Conservation (phyloP, 2,329 filamentous ascomycete genomes). For the Fusarium sp. region DNA sequence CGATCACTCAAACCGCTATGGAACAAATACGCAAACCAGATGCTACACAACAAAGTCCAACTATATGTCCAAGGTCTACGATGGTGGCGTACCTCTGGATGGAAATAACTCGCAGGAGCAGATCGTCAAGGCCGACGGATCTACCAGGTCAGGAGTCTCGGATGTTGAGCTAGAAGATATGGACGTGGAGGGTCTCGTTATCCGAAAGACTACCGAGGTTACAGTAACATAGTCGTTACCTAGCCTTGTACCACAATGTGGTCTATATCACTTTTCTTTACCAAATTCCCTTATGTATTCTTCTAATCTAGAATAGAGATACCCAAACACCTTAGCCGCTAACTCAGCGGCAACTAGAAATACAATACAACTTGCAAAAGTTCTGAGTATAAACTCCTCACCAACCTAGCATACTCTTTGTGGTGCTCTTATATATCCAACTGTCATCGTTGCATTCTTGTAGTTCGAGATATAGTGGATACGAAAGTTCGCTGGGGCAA, state of each 20-base stretch:
- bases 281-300: background rate
- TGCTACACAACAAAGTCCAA: constrained; percentile 22
- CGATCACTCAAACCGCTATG: background rate
- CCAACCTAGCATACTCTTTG: no score
- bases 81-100: background rate
- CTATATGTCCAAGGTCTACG: constrained; percentile 9
- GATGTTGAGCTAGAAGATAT: constrained; percentile 22
- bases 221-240: constrained; percentile 4
- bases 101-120: constrained; percentile 23
- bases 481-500: no score
- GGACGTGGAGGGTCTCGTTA: constrained; percentile 27
- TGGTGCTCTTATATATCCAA: no score
- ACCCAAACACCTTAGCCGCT: no score
- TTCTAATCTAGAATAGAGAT: background rate
- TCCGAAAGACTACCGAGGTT: constrained; percentile 40
- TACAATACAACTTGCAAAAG: no score
- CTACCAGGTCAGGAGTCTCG: constrained; percentile 16
- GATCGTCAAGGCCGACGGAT: constrained; percentile 22
- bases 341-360: no score
- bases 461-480: no score
- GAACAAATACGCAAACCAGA: constrained; percentile 21
- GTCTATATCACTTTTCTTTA: no score
- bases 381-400: no score
- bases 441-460: no score
- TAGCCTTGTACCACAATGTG: fast-evolving